A percentile compares a stretch with the other conserved stretches of the same genome.
Evolutionary conservation across 2,329 filamentous ascomycete species (phyloP).

Genomic region (Pseudogymnoascus sp.): DNA sequence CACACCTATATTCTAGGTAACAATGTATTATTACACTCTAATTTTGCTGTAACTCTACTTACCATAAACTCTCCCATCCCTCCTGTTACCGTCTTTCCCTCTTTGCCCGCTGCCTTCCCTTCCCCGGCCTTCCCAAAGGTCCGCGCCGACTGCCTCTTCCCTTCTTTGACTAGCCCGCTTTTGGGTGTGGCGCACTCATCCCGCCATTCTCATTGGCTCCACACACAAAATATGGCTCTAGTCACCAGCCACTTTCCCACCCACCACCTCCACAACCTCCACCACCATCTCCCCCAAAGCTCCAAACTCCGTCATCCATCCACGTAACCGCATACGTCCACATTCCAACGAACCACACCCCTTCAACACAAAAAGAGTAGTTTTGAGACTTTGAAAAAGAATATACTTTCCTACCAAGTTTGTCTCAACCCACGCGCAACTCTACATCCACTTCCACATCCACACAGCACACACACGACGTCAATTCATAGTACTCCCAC

Average conservation of each 20-base stretch:
- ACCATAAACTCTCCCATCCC: too few species aligned
- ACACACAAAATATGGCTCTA: too few species aligned
- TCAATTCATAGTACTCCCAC: neutral
- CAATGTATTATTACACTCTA: too few species aligned
- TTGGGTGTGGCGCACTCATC: neutral
- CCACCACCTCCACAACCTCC: too few species aligned
- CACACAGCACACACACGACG: neutral
- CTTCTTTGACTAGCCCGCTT: neutral
- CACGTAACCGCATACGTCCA: neutral
- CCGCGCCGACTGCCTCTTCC: neutral
- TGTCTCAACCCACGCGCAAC: neutral
- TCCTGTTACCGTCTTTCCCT: too few species aligned
- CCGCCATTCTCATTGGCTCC: neutral
- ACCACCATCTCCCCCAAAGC: neutral
- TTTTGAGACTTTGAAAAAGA: neutral
- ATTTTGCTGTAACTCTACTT: too few species aligned
- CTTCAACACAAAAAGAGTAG: neutral
- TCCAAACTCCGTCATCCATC: neutral
- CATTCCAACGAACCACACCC: neutral
- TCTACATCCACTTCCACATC: neutral
- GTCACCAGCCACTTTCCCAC: too few species aligned
- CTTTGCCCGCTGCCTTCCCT: neutral
- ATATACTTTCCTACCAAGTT: neutral
- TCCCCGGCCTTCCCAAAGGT: neutral
- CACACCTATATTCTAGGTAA: too few species aligned